A percentile compares a stretch with the other conserved stretches of the same genome.
Evolutionary conservation across 1,284 basidiomycete genomes (phyloP).

Genomic region (Exsudoporus floridanus): DNA sequence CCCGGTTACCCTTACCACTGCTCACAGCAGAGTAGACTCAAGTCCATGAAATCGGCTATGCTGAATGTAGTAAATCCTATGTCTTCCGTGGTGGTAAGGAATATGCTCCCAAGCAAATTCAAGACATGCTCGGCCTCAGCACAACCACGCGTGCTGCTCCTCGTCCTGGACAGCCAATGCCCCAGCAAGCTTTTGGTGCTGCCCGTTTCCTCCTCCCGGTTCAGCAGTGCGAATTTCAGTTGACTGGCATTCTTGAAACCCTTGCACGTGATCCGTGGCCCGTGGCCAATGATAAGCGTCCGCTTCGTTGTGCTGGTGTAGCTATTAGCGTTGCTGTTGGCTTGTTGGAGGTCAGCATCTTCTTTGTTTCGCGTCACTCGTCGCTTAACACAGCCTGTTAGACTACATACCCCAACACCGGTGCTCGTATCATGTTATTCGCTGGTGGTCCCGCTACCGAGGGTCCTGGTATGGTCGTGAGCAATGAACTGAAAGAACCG

Average conservation of each 20-base stretch:
- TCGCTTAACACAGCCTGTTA: slow-evolving; percentile 26
- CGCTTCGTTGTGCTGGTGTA: slow-evolving; percentile 95
- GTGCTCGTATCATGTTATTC: slow-evolving; percentile 96
- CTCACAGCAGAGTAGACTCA: slow-evolving; percentile 65
- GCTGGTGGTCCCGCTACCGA: slow-evolving; percentile 96
- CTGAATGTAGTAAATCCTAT: slow-evolving; percentile 96
- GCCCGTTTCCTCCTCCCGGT: slow-evolving; percentile 93
- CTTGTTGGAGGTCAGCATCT: slow-evolving; percentile 73
- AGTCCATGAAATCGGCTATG: slow-evolving; percentile 98
- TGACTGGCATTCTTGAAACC: slow-evolving; percentile 91
- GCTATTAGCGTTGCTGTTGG: slow-evolving; percentile 94
- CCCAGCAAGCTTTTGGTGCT: slow-evolving; percentile 83
- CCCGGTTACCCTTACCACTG: rapidly evolving
- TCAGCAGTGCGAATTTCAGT: slow-evolving; percentile 93
- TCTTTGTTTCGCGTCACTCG: neutral
- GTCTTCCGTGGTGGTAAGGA: slow-evolving; percentile 99
- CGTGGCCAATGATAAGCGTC: slow-evolving; percentile 91
- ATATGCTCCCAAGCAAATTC: slow-evolving; percentile 94
- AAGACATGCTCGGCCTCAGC: slow-evolving; percentile 95
- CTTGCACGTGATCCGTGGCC: slow-evolving; percentile 96
- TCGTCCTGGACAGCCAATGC: slow-evolving; percentile 83
- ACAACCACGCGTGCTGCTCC: slow-evolving; percentile 74
- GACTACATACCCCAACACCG: slow-evolving; percentile 95
- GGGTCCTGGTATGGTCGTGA: slow-evolving; percentile 96
- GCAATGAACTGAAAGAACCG: slow-evolving; percentile 93